Percentiles rank a stretch among this genome's conserved stretches.
Conservation (phyloP, 164 flowering plant species). For the Annona cherimola region DNA sequence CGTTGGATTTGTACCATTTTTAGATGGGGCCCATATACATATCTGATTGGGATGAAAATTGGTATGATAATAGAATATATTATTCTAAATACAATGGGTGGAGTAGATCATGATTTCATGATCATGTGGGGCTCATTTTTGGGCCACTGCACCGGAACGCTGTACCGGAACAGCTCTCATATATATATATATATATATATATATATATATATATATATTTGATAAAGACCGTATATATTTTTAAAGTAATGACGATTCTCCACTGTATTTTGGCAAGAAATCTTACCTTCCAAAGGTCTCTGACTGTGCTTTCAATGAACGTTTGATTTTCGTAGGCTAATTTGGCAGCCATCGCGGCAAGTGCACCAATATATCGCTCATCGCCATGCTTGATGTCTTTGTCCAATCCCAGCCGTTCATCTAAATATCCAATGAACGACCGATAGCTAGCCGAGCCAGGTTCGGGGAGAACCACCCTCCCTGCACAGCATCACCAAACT, state of each 20-base stretch:
- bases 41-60: no score
- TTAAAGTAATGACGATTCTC: background rate
- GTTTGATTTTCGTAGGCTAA: constrained; percentile 52
- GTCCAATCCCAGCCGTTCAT: constrained; percentile 33
- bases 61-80: no score
- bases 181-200: no score
- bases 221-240: no score
- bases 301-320: constrained; percentile 25
- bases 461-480: constrained; percentile 41
- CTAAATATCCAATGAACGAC: constrained; percentile 38
- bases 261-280: background rate
- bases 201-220: no score
- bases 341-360: constrained; percentile 64
- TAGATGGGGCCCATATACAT: no score
- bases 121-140: no score
- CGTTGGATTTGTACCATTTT: no score
- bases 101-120: no score
- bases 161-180: no score
- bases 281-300: constrained; percentile 54
- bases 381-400: constrained; percentile 11
- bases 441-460: constrained; percentile 25
- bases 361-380: constrained; percentile 29
- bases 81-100: no score
- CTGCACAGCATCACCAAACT: constrained; percentile 18
- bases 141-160: no score